Percentiles rank a stretch among this genome's conserved stretches.
These are phyloP conservation scores for Neonectria ditissima DNA, from an alignment of 2,329 filamentous ascomycete species.

Conservation along the genomic window DNA sequence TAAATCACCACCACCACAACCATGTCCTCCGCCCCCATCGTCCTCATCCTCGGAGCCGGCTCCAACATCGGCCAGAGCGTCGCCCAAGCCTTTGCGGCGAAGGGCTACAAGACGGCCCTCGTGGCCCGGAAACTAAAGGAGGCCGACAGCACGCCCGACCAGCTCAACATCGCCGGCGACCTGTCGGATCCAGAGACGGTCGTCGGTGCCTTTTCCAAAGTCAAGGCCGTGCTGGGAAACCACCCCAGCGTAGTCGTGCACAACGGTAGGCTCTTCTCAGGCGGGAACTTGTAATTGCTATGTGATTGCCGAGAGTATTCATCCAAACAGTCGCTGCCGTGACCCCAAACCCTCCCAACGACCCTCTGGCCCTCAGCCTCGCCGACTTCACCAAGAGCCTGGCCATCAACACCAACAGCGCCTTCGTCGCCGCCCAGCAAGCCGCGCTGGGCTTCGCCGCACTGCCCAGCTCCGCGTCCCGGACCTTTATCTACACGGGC, in stretches of 20 bases:
- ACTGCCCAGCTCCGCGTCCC: constrained; percentile 48
- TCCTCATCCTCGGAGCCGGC: constrained; percentile 42
- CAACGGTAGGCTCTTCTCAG: constrained; percentile 40
- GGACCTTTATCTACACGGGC: constrained; percentile 59
- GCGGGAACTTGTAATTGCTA: too few relatives aligned
- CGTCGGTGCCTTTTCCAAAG: constrained; percentile 25
- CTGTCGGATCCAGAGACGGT: constrained; percentile 47
- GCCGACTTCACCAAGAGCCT: constrained; percentile 20
- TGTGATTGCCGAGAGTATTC: not conserved
- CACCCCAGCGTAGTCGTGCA: constrained; percentile 38
- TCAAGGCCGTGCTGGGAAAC: constrained; percentile 26
- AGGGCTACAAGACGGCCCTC: constrained; percentile 40
- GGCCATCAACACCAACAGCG: constrained; percentile 34
- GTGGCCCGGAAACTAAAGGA: constrained; percentile 35
- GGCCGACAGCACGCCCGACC: constrained; percentile 34
- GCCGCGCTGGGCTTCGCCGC: constrained; percentile 46
- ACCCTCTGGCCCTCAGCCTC: constrained; percentile 13
- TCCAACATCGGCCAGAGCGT: constrained; percentile 37
- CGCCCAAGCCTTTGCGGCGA: constrained; percentile 35
- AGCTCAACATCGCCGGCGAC: constrained; percentile 52
- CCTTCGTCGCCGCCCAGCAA: constrained; percentile 53
- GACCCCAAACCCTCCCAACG: constrained; percentile 24
- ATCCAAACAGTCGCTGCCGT: constrained; percentile 21
- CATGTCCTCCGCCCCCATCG: constrained; percentile 24
- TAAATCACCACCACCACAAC: not conserved